Evolutionary conservation across 768 basidiomycete species (phyloP), one percentile per base, ranked within the genome.

Genomic region (Rhizopogon sp.): DNA sequence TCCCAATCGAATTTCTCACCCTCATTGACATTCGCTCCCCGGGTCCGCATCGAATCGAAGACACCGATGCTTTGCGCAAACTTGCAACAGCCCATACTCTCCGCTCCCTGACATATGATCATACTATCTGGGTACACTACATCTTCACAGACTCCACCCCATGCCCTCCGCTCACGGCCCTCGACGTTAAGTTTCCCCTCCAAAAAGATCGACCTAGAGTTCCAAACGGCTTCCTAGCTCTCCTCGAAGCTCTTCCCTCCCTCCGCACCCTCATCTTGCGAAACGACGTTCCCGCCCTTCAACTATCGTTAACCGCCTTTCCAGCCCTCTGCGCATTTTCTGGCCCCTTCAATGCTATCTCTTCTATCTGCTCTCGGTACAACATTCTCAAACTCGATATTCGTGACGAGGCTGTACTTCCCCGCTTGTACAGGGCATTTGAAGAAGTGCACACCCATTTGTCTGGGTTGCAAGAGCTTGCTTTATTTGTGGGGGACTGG

Each of bases 1-100:
- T 79, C 14, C 75, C 76, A 10, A 72, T 80, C 56, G 76, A 70
- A 1, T 69, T 75, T 17, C 72, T 80, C 29, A 72, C 71, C 16
- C 62, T 80, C 50, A 42, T 71, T 50, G 71, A 71, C 53, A 58
- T 74, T 9, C 72, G 71, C 50, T 70, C 70, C 14, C 14, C 39
- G 14, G 14, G 17, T 31, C 6, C 33, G 6, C 33, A 3, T 31
- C 20, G 13, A 14, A 20, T 39, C 58, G 60, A 37, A 54, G 66
- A 64, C 13, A 52, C 56, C 9, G 62, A 62, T 5, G 66, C 64
- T 28, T 53, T 68, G 2, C 66, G 66, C 10, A 66, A 66, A 3
- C 72, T 79, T 39, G 73, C 69, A 20, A 67, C 70, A 35, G 76
- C 69, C 0, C 60, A 64, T 10, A 65, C 67, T 3, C 68, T 80